phyloP scores from a whole-genome alignment of 805 yeast species.

The Wickerhamiella spandovensis region DNA sequence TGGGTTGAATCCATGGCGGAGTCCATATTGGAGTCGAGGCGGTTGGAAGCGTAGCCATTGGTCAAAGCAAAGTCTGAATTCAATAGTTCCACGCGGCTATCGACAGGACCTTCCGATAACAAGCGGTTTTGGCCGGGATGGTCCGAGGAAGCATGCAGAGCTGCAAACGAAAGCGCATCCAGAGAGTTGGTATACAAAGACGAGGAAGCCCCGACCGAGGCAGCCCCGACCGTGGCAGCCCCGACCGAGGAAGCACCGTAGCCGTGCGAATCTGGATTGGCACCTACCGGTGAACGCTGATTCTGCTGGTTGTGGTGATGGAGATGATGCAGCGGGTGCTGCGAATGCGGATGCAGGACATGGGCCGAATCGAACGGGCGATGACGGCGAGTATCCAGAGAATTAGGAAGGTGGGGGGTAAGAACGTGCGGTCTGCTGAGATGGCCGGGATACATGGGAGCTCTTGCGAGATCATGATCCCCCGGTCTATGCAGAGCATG shows the following conservation, averaged over 20 bases:
- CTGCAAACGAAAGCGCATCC: constrained; percentile 1
- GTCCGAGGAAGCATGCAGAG: neutral
- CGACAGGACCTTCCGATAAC: neutral
- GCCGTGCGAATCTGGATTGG: neutral
- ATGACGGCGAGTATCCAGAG: neutral
- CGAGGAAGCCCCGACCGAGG: neutral
- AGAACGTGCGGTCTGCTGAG: neutral
- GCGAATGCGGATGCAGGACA: neutral
- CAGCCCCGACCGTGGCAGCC: neutral
- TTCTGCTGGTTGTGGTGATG: neutral
- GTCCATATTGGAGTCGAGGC: no score
- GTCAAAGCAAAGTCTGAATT: neutral
- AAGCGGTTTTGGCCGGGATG: neutral
- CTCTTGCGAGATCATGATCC: neutral
- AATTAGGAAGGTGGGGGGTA: neutral
- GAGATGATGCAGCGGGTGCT: neutral
- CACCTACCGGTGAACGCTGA: neutral
- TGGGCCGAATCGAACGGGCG: neutral
- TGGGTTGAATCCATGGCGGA: neutral
- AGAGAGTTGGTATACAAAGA: neutral
- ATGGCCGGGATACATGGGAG: neutral
- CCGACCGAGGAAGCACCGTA: neutral
- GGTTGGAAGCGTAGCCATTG: neutral
- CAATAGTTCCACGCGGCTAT: neutral
- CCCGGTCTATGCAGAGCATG: neutral